Percentiles rank a stretch among this genome's conserved stretches.
Evolutionary conservation across 768 basidiomycete genomes (phyloP).

Genomic region (Phaeotremella skinneri): DNA sequence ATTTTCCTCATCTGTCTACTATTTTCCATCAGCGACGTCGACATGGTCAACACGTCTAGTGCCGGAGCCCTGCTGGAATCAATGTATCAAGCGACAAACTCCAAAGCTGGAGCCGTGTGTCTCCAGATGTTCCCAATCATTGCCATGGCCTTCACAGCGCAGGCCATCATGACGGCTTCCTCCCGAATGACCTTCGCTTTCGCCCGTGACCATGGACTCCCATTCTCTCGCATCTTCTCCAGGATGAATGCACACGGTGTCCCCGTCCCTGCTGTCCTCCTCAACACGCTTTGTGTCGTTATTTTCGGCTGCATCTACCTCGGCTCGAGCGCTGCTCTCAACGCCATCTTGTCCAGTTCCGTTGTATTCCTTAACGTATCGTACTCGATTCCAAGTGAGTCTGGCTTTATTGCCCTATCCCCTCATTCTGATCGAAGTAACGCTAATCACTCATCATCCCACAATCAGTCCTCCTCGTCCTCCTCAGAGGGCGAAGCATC

Average conservation of each 20-base stretch:
- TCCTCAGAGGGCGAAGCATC: constrained; percentile 28
- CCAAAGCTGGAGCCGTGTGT: constrained; percentile 40
- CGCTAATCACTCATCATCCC: neutral
- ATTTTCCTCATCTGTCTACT: constrained; percentile 39
- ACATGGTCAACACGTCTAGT: constrained; percentile 30
- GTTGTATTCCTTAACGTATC: constrained; percentile 43
- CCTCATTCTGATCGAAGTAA: neutral
- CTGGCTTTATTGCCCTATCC: neutral
- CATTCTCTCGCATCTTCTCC: constrained; percentile 31
- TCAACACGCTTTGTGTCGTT: constrained; percentile 33
- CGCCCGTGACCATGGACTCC: constrained; percentile 39
- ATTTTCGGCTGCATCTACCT: constrained; percentile 45
- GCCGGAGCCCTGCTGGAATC: constrained; percentile 38
- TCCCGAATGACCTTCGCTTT: constrained; percentile 41
- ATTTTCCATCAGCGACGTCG: constrained; percentile 38
- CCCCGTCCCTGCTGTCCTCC: constrained; percentile 34
- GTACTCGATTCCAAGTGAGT: constrained; percentile 43
- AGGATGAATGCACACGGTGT: constrained; percentile 32
- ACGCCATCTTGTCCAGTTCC: constrained; percentile 43
- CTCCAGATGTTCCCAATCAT: constrained; percentile 38
- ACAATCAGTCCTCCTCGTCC: constrained; percentile 26
- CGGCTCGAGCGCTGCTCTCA: constrained; percentile 35
- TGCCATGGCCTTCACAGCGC: constrained; percentile 45
- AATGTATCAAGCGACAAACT: constrained; percentile 39
- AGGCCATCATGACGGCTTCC: constrained; percentile 38